Percentiles rank a stretch among this genome's conserved stretches.
These are phyloP conservation scores for Amanita rubescens DNA, from an alignment of 768 basidiomycete genomes.

Conservation along the genomic window DNA sequence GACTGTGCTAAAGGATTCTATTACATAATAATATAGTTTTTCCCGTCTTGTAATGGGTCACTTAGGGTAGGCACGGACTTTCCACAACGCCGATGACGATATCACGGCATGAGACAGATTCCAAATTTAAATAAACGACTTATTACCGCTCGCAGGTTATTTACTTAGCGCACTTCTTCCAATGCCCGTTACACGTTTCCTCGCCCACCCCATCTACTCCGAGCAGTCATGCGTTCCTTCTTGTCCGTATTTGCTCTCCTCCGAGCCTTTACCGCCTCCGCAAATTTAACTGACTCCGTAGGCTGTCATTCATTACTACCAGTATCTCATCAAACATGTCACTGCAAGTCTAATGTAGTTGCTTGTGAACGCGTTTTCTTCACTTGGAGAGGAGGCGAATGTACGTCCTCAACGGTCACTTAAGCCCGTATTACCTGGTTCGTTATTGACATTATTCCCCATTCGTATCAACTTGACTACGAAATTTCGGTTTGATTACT, in stretches of 20 bases:
- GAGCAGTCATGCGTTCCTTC: conserved; percentile 32
- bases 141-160: conserved; percentile 13
- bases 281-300: conserved; percentile 58
- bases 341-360: too few relatives aligned
- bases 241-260: conserved; percentile 31
- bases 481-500: not conserved
- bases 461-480: not conserved
- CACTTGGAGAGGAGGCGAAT: conserved; percentile 44
- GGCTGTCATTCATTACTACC: conserved; percentile 17
- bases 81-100: too few relatives aligned
- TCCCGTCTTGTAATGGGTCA: too few relatives aligned
- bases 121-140: conserved; percentile 21
- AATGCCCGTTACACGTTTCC: conserved; percentile 18
- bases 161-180: conserved; percentile 8
- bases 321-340: not conserved
- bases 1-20: too few relatives aligned
- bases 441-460: conserved; percentile 18
- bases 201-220: conserved; percentile 17
- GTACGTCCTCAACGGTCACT: conserved; percentile 29
- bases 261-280: conserved; percentile 35
- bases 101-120: too few relatives aligned
- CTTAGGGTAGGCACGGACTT: too few relatives aligned
- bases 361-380: conserved; percentile 54
- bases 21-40: too few relatives aligned
- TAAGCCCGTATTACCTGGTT: conserved; percentile 65